Base-by-base conservation (phyloP, 1,139 yeast genomes). In the Lodderomyces oxycetoniae region DNA sequence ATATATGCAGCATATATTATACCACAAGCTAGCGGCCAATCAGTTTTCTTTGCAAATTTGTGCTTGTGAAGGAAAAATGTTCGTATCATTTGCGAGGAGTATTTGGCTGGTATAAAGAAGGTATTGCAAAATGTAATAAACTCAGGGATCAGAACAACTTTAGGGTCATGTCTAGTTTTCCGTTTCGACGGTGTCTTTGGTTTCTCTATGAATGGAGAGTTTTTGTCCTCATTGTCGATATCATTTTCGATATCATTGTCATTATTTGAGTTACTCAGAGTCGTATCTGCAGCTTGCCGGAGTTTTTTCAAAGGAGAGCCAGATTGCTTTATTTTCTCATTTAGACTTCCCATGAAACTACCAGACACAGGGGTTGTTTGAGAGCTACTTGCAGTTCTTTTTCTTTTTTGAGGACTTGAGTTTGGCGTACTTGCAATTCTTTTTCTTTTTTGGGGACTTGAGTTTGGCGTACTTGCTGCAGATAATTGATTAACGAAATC, bases 21-120 rank as follows among this genome's bases (percentile, higher is more conserved):
- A 0, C 88, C 89, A 51, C 85, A 78, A 1, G 81, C 74, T 19
- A 81, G 53, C 11, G 78, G 74, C 86, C 88, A 81, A 29, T 79
- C 81, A 37, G 72, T 76, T 32, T 72, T 71, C 42, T 64, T 67
- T 12, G 50, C 46, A 34, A 79, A 70, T 44, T 75, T 74, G 32
- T 70, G 67, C 28, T 71, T 65, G 43, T 76, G 76, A 2, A 62
- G 55, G 25, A 66, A 57, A 43, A 71, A 80, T 0, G 79, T 70
- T 25, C 67, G 68, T 9, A 79, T 44, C 39, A 82, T 62, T 27
- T 61, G 55, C 20, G 64, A 61, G 0, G 86, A 74, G 4, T 73
- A 59, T 1, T 66, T 62, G 10, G 68, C 61, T 1, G 86, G 85
- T 20, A 81, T 62, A 49, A 74, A 75, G 49, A 81, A 80, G 39